Percentiles rank a stretch among this genome's conserved stretches.
Evolutionary conservation across 2,329 filamentous ascomycete species (phyloP).

Genomic region (Alternaria brassicae): DNA sequence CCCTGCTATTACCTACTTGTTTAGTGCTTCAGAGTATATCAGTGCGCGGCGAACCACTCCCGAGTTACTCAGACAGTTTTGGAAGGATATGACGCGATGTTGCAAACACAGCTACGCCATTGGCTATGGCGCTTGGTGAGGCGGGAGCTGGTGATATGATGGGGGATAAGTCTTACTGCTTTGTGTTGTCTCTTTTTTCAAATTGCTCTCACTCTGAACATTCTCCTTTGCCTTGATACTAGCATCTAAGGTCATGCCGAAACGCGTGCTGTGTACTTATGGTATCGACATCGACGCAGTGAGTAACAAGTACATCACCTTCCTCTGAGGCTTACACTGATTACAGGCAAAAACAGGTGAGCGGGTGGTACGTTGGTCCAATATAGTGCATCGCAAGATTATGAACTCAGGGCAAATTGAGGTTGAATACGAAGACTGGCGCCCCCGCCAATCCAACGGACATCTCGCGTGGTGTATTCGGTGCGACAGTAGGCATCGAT

Average conservation of each 20-base stretch:
- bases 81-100: background rate
- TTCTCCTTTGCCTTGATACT: background rate
- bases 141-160: background rate
- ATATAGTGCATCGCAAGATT: background rate
- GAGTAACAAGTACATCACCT: background rate
- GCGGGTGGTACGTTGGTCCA: conserved; percentile 36
- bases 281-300: conserved; percentile 55
- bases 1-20: background rate
- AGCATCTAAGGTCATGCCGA: conserved; percentile 32
- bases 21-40: background rate
- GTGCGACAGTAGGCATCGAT: conserved; percentile 51
- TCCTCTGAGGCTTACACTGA: background rate
- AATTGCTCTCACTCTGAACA: background rate
- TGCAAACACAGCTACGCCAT: background rate
- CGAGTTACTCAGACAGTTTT: background rate
- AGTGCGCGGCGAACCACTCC: background rate
- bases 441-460: conserved; percentile 50
- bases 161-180: background rate
- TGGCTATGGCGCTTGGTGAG: background rate
- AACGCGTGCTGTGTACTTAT: conserved; percentile 51
- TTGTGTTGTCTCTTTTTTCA: background rate
- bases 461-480: conserved; percentile 51
- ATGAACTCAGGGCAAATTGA: conserved; percentile 12
- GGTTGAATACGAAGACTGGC: conserved; percentile 53
- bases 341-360: background rate